Percentiles rank a stretch among this genome's conserved stretches.
phyloP scores from a whole-genome alignment of 768 basidiomycete genomes.

The Mycena vulgaris region DNA sequence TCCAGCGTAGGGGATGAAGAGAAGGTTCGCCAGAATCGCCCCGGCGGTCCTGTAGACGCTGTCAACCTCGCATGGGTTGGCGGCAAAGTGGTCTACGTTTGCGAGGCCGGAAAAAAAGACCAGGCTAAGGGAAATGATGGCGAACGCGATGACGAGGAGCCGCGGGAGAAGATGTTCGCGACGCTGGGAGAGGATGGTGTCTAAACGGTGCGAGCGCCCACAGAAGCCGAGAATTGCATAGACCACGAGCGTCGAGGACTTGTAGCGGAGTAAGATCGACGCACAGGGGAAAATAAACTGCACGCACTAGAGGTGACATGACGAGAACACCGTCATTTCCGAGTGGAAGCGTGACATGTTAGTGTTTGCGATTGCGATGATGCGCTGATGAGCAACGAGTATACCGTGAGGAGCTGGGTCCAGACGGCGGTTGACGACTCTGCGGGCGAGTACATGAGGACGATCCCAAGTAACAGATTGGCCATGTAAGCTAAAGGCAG shows the following conservation, averaged over 20 bases:
- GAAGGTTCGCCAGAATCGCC: not conserved
- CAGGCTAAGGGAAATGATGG: not conserved
- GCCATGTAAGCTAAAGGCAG: constrained; percentile 7
- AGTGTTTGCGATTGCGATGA: not conserved
- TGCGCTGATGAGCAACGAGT: constrained; percentile 26
- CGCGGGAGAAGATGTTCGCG: constrained; percentile 23
- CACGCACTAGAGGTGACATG: constrained; percentile 19
- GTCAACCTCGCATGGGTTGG: constrained; percentile 1
- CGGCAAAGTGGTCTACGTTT: not conserved
- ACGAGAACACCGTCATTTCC: constrained; percentile 13
- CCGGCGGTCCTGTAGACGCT: not conserved
- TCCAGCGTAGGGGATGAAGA: constrained; percentile 19
- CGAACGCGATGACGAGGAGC: constrained; percentile 8
- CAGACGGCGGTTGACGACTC: constrained; percentile 20
- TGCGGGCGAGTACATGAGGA: constrained; percentile 18
- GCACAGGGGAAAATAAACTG: not conserved
- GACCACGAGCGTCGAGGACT: constrained; percentile 18
- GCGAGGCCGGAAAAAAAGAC: constrained; percentile 12
- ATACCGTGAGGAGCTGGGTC: constrained; percentile 27
- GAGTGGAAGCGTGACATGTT: constrained; percentile 25
- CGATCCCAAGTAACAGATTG: constrained; percentile 19
- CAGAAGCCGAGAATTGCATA: constrained; percentile 25
- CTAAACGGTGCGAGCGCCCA: constrained; percentile 7
- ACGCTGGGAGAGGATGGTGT: constrained; percentile 2
- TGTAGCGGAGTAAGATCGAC: not conserved